Percentiles rank a stretch among this genome's conserved stretches.
These are phyloP conservation scores for Colletotrichum australisinense DNA, from an alignment of 2,329 filamentous ascomycete genomes.

Conservation along the genomic window DNA sequence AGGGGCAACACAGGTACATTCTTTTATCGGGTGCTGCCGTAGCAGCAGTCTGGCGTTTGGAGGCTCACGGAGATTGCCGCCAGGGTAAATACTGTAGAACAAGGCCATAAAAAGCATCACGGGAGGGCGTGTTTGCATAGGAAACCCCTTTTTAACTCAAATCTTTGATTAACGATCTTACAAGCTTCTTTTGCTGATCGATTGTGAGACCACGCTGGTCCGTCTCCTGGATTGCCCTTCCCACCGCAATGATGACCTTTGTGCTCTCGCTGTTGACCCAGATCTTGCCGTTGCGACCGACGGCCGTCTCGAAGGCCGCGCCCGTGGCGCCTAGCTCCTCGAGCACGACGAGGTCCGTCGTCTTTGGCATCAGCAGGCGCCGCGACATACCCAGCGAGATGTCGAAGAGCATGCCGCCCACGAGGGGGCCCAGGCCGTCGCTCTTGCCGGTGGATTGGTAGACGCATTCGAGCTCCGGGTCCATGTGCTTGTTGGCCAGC, in stretches of 20 bases:
- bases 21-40: slow-evolving; percentile 6
- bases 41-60: slow-evolving; percentile 23
- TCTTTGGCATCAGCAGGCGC: slow-evolving; percentile 75
- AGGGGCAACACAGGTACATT: slow-evolving; percentile 3
- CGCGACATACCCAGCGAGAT: slow-evolving; percentile 86
- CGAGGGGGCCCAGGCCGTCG: slow-evolving; percentile 86
- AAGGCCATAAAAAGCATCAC: slow-evolving; percentile 31
- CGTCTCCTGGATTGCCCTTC: slow-evolving; percentile 80
- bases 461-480: slow-evolving; percentile 91
- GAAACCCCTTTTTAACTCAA: slow-evolving; percentile 52
- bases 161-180: slow-evolving; percentile 73
- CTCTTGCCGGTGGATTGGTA: slow-evolving; percentile 87
- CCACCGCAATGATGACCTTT: slow-evolving; percentile 81
- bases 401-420: slow-evolving; percentile 86
- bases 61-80: slow-evolving; percentile 9
- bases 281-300: slow-evolving; percentile 90
- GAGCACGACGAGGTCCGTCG: slow-evolving; percentile 74
- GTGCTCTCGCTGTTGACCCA: slow-evolving; percentile 88
- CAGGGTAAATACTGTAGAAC: slow-evolving; percentile 29
- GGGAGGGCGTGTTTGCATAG: slow-evolving; percentile 16
- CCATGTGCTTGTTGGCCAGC: slow-evolving; percentile 83
- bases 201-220: slow-evolving; percentile 74
- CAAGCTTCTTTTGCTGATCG: slow-evolving; percentile 77
- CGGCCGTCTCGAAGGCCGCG: slow-evolving; percentile 90
- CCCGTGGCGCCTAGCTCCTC: slow-evolving; percentile 83